Evolutionary conservation across 495 filamentous ascomycete genomes (phyloP), one percentile per base, ranked within the genome.

Genomic region (Penicillium lagena): DNA sequence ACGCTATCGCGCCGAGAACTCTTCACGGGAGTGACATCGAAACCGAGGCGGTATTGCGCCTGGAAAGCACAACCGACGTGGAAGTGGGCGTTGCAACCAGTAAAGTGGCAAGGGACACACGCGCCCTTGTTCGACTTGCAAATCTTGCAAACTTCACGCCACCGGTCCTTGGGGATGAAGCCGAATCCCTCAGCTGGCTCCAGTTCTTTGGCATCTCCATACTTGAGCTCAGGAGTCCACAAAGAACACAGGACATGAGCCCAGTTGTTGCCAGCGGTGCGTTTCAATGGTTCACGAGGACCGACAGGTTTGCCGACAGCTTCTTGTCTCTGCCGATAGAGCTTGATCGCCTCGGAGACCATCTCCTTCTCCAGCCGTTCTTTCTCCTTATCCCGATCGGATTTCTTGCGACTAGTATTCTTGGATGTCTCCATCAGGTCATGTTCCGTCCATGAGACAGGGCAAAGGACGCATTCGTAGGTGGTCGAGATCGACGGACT

Each of bases 241-340:
- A 96, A 71, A 5, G 93, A 89, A 54, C 93, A 99, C 35, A 82
- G 78, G 27, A 96, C 88, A 58, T 99, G 93, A n/a, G 95, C 86
- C 93, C 93, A 99, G 54, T 97, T 96, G 64, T 96, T 96, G 45
- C 88, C 85, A 8, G 83, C 80, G 0, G 93, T 99, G 28, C 86
- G 76, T 70, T 99, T 99, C 42, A 99, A 66, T 4, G 93, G 83
- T 54, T 97, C 93, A 12, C 94, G 86, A 27, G 93, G 93, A 54
- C 86, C 78, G 15, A 84, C 64, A 4, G 94, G 90, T 38, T 76
- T 76, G 31, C 89, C 85, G 46, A 85, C 87, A 22, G 89, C 83
- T 55, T 87, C 80, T 61, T 99, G 94, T 52, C 79, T 80, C 56
- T 85, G 86, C 10, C 80, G 79, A 57, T 95, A 95, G 38, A 83